phyloP scores from a whole-genome alignment of 441 rosid species.

The Erodium chrysanthum region DNA sequence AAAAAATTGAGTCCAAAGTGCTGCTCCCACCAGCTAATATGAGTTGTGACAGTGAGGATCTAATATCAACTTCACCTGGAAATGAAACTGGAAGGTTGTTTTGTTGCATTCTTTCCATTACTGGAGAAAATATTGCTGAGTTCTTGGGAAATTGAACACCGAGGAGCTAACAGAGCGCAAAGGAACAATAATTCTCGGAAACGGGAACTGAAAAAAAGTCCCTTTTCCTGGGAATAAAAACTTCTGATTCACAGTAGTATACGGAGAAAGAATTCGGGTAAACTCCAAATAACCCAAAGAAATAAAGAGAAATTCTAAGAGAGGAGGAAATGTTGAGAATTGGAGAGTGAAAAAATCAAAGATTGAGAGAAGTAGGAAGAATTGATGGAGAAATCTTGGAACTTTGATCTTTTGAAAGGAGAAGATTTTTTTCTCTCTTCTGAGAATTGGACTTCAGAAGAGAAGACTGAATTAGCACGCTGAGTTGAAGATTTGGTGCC shows the following conservation, averaged over 20 bases:
- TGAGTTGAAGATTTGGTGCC: slow-evolving; percentile 13
- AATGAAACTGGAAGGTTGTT: slow-evolving; percentile 18
- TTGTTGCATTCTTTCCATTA: slow-evolving; percentile 37
- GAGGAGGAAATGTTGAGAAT: background rate
- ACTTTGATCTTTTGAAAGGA: background rate
- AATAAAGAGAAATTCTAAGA: background rate
- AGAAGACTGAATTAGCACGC: background rate
- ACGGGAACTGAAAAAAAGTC: slow-evolving; percentile 16
- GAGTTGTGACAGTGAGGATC: slow-evolving; percentile 55
- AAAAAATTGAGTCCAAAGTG: slow-evolving; percentile 73
- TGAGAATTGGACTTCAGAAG: background rate
- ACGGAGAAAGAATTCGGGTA: background rate
- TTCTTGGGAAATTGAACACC: background rate
- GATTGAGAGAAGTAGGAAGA: background rate
- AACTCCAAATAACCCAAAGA: background rate
- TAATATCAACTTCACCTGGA: slow-evolving; percentile 23
- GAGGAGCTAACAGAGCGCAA: slow-evolving; percentile 6
- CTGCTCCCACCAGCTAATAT: slow-evolving; percentile 63
- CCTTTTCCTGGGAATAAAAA: slow-evolving; percentile 15
- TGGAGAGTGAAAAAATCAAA: background rate
- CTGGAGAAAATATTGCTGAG: background rate
- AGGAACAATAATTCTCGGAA: slow-evolving; percentile 7
- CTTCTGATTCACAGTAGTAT: background rate
- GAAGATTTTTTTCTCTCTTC: slow-evolving; percentile 7
- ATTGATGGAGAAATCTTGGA: background rate